Conservation (phyloP, 1,284 basidiomycete genomes). For the Irpex sp. region DNA sequence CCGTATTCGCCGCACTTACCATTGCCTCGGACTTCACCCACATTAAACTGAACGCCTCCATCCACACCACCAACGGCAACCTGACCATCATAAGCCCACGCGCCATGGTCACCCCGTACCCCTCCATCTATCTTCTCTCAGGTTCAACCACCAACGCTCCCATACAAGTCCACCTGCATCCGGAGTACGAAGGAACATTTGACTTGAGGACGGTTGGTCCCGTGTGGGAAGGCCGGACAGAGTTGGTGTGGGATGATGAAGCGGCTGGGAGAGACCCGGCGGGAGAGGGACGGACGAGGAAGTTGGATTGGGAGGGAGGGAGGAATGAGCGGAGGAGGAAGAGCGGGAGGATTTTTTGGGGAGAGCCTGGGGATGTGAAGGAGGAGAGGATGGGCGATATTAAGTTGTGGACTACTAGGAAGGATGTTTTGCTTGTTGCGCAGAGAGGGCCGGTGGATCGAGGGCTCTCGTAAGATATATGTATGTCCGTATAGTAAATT, state of each 20-base stretch:
- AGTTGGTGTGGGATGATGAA: not conserved
- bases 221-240: not conserved
- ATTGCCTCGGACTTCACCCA: not conserved
- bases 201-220: not conserved
- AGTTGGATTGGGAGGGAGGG: not conserved
- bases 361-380: not conserved
- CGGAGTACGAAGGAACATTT: not conserved
- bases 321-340: not conserved
- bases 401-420: not conserved
- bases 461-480: not conserved
- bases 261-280: not conserved
- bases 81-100: not conserved
- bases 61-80: not conserved
- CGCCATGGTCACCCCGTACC: not conserved
- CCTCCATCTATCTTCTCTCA: not conserved
- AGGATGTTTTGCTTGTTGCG: not conserved
- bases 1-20: not conserved
- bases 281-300: not conserved
- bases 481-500: not conserved
- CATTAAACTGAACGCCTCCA: not conserved
- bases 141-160: not conserved
- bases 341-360: not conserved
- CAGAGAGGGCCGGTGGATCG: not conserved
- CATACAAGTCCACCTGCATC: not conserved
- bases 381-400: not conserved